A percentile compares a stretch with the other conserved stretches of the same genome.
Conservation (phyloP, 2,329 filamentous ascomycete genomes). For the Catunica adiposa region DNA sequence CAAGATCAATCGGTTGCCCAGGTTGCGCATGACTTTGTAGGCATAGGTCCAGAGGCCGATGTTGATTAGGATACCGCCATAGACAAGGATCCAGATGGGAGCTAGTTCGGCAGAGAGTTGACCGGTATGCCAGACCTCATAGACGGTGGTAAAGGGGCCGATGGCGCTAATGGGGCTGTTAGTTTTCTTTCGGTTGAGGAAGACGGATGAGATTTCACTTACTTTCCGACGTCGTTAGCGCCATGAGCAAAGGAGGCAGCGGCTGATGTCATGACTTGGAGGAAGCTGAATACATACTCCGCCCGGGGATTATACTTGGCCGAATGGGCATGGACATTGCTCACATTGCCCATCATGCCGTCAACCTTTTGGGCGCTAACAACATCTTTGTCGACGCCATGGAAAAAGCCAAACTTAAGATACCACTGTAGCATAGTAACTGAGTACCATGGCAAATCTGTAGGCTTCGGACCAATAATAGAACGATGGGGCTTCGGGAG, state of each 20-base stretch:
- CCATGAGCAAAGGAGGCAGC: conserved; percentile 40
- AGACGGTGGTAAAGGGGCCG: conserved; percentile 36
- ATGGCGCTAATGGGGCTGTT: conserved; percentile 30
- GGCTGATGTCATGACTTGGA: conserved; percentile 34
- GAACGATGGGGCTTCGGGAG: conserved; percentile 10
- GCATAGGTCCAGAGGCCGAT: conserved; percentile 46
- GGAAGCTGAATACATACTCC: conserved; percentile 33
- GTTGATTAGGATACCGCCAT: conserved; percentile 32
- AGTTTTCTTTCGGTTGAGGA: too few relatives aligned
- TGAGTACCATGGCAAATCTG: conserved; percentile 25
- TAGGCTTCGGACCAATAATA: conserved; percentile 20
- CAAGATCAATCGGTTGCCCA: conserved; percentile 38
- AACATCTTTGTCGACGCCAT: conserved; percentile 33
- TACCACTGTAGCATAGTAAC: conserved; percentile 26
- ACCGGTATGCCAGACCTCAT: conserved; percentile 31
- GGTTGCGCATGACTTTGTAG: conserved; percentile 44
- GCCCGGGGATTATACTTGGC: conserved; percentile 36
- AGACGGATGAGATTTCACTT: not conserved
- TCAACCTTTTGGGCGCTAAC: conserved; percentile 29
- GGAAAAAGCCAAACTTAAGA: conserved; percentile 27
- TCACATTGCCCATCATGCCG: conserved; percentile 30
- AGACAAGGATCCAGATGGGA: conserved; percentile 33
- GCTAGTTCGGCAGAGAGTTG: conserved; percentile 20
- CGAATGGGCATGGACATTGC: conserved; percentile 32
- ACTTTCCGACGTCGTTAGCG: conserved; percentile 32